These are phyloP conservation scores for Alnus glutinosa DNA, from an alignment of 306 rosid species.

Conservation along the genomic window DNA sequence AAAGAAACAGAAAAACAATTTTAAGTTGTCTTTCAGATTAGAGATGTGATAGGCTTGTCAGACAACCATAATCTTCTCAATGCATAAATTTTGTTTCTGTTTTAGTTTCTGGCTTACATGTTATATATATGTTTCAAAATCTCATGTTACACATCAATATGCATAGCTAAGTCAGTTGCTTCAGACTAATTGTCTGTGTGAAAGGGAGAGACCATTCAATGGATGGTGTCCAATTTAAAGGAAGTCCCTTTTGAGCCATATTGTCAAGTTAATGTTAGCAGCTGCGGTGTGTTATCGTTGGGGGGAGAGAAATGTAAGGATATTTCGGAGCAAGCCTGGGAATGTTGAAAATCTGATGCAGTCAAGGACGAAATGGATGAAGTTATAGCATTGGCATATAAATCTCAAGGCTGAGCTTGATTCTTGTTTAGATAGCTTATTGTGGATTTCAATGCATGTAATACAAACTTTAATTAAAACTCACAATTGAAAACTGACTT, in stretches of 20 bases:
- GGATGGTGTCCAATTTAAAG: no score
- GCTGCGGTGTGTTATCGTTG: no score
- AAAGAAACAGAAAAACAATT: not conserved
- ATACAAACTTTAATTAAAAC: no score
- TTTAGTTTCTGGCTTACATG: constrained; percentile 1
- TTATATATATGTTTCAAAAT: not conserved
- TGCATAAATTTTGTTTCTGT: constrained; percentile 12
- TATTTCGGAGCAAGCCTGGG: no score
- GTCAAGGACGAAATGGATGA: not conserved
- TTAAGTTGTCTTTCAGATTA: not conserved
- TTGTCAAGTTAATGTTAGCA: no score
- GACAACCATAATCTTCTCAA: not conserved
- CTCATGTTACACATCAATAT: not conserved
- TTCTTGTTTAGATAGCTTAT: not conserved
- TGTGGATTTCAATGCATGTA: no score
- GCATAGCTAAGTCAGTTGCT: not conserved
- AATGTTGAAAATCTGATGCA: no score
- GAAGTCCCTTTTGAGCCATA: no score
- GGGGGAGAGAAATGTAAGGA: no score
- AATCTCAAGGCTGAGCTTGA: not conserved
- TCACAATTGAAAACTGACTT: no score
- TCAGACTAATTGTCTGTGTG: not conserved
- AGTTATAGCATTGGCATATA: not conserved
- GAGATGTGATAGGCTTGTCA: not conserved
- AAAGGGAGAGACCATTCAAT: no score